Evolutionary conservation across 2,329 filamentous ascomycete genomes (phyloP), one percentile per base, ranked within the genome.

Genomic region (Claviceps fusiformis): DNA sequence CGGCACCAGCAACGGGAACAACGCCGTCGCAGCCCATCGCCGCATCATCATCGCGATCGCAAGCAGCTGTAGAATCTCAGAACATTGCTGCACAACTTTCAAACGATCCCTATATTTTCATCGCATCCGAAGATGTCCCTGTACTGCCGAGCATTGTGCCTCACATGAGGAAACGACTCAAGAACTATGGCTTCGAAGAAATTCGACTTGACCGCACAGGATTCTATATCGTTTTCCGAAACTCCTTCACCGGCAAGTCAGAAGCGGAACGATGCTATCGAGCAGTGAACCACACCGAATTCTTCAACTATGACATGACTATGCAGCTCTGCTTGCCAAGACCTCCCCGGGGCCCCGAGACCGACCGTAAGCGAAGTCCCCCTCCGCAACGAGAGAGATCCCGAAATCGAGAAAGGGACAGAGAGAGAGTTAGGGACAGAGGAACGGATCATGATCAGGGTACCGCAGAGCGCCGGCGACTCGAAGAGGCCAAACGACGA

Each of bases 281-380:
- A 54, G 80, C 84, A 53, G 90, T 87, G 60, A 85, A 96, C 66
- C 85, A 87, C 67, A 85, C 86, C 47, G 80, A 87, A 6, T 81
- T 98, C 59, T 98, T 98, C 73, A 96, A 87, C 1, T 97, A 97
- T 58, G 75, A 73, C 57, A 92, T 98, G 87, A 81, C 83, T 48
- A 95, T 98, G 89, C 86, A 92, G 65, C 83, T 89, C 55, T 86
- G 62, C 59, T 63, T 68, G 56, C 73, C 64, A 54, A 61, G 58
- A 59, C 60, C 60, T 15, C 59, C 54, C 54, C 66, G 57, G 53
- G 58, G 60, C 54, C 54, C 58, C 57, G 62, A 61, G 39, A 59
- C 55, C 41, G 54, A 57, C 58, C 67, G 57, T 56, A 68, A 59
- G 63, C 66, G 67, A 3, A 74, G 67, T 56, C 67, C 67, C 5